phyloP scores from a whole-genome alignment of 805 yeast species.

The Kregervanrija pseudodelftensis region DNA sequence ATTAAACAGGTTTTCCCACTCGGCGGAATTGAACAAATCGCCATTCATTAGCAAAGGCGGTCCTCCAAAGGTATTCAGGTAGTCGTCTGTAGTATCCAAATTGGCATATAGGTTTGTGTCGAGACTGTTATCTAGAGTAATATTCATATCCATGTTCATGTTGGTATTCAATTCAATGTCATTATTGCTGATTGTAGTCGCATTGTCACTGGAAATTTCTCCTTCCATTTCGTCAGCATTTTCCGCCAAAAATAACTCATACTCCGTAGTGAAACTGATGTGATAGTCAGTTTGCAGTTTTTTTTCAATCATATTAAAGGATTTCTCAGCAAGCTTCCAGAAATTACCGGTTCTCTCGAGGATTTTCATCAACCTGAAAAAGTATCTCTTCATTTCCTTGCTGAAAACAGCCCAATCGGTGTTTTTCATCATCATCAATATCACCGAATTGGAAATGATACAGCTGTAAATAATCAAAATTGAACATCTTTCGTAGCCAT shows the following conservation, averaged over 20 bases:
- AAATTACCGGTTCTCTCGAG: conserved; percentile 36
- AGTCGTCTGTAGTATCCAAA: too few relatives aligned
- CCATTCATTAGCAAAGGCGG: conserved; percentile 48
- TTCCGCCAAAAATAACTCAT: not conserved
- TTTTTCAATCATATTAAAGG: conserved; percentile 33
- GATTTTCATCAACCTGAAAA: conserved; percentile 34
- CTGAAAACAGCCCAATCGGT: not conserved
- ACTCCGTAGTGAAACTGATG: conserved; percentile 12
- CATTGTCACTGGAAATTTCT: too few relatives aligned
- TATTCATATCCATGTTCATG: not conserved
- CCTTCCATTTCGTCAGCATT: not conserved
- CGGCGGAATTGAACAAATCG: conserved; percentile 31
- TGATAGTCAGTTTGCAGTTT: conserved; percentile 21
- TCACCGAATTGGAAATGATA: conserved; percentile 24
- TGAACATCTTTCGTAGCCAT: conserved; percentile 36
- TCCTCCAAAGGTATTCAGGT: conserved; percentile 37
- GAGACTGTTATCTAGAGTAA: too few relatives aligned
- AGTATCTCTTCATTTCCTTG: conserved; percentile 23
- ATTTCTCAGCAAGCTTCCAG: conserved; percentile 42
- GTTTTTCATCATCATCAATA: conserved; percentile 2
- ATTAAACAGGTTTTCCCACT: conserved; percentile 43
- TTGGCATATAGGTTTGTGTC: too few relatives aligned
- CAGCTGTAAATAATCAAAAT: conserved; percentile 41
- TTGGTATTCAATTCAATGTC: too few relatives aligned
- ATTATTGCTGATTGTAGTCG: too few relatives aligned